Percentiles rank a stretch among this genome's conserved stretches.
These are phyloP conservation scores for Aspergillus flavus DNA, from an alignment of 2,329 filamentous ascomycete species.

Conservation along the genomic window DNA sequence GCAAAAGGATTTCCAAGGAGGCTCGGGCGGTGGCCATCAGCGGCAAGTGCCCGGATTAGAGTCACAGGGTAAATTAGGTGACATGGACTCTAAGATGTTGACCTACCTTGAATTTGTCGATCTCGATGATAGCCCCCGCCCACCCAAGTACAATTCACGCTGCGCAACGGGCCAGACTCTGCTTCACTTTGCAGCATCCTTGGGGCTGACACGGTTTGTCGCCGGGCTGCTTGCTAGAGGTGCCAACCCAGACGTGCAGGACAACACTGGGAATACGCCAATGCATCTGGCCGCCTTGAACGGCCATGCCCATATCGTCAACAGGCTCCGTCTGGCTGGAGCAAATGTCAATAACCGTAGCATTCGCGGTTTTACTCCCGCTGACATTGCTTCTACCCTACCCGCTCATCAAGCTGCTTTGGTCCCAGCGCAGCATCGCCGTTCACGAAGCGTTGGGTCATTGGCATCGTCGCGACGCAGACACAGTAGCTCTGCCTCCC, in stretches of 20 bases:
- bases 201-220: conserved; percentile 75
- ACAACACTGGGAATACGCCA: conserved; percentile 79
- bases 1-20: conserved; percentile 45
- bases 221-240: conserved; percentile 75
- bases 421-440: conserved; percentile 62
- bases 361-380: conserved; percentile 68
- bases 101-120: conserved; percentile 78
- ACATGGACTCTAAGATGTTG: conserved; percentile 70
- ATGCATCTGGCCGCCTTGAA: conserved; percentile 80
- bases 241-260: conserved; percentile 73
- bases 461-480: conserved; percentile 58
- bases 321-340: conserved; percentile 71
- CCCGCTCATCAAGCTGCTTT: conserved; percentile 66
- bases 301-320: conserved; percentile 73
- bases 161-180: conserved; percentile 73
- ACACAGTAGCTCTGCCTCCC: conserved; percentile 65
- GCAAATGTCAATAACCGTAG: conserved; percentile 72
- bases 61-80: conserved; percentile 46
- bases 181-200: conserved; percentile 75
- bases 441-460: conserved; percentile 66
- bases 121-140: conserved; percentile 70
- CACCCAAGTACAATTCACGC: conserved; percentile 67
- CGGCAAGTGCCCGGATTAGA: conserved; percentile 48
- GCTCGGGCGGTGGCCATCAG: conserved; percentile 48
- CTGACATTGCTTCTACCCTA: conserved; percentile 69